Evolutionary conservation across 495 filamentous ascomycete species (phyloP).

Genomic region (Stereocaulon alpinum): DNA sequence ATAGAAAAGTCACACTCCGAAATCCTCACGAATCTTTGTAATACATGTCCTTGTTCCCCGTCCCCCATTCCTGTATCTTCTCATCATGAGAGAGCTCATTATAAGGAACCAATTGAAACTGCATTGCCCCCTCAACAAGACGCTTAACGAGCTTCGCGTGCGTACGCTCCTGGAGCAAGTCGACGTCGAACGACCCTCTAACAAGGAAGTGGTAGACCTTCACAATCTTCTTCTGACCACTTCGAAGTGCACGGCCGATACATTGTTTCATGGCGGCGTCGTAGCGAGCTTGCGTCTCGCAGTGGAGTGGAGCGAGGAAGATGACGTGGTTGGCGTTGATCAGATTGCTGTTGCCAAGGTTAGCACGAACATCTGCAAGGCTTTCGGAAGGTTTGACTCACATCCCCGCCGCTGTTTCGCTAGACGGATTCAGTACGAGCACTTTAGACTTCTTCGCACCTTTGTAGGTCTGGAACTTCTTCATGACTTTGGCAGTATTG

Average conservation of each 20-base stretch:
- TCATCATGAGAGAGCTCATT: not conserved
- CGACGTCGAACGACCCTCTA: conserved; percentile 57
- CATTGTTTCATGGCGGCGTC: conserved; percentile 57
- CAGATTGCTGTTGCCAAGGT: conserved; percentile 45
- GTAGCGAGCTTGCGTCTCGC: conserved; percentile 46
- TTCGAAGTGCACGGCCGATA: conserved; percentile 56
- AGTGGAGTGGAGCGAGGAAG: conserved; percentile 54
- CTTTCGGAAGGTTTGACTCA: conserved; percentile 33
- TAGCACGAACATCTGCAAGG: not conserved
- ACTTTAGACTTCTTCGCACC: conserved; percentile 33
- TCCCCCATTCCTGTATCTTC: no score
- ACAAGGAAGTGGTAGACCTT: conserved; percentile 60
- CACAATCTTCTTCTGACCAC: conserved; percentile 56
- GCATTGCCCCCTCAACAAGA: not conserved
- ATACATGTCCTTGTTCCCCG: no score
- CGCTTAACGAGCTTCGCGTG: conserved; percentile 23
- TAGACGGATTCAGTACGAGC: conserved; percentile 54
- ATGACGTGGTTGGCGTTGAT: conserved; percentile 68
- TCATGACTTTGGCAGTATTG: conserved; percentile 28
- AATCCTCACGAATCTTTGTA: no score
- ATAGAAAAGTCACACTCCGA: no score
- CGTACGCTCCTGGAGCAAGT: conserved; percentile 44
- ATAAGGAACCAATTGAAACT: not conserved
- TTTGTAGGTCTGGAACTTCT: conserved; percentile 33
- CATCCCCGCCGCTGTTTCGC: conserved; percentile 57